Conservation (phyloP, 768 basidiomycete genomes). For the Peribolospora kevripleyi region DNA sequence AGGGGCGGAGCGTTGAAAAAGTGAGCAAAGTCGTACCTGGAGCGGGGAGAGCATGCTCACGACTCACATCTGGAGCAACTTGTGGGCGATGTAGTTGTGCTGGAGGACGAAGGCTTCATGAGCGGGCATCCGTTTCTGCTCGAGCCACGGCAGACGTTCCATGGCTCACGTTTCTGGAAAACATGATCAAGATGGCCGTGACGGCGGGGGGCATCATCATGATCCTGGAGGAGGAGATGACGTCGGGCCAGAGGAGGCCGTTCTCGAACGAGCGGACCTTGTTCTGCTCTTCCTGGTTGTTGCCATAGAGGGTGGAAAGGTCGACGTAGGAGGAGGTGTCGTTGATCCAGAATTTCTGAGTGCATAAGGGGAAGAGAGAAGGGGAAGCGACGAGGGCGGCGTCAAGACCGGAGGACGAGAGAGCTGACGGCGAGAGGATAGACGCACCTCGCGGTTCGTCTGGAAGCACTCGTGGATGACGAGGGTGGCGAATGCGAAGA, state of each 20-base stretch:
- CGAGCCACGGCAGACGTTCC: too few relatives aligned
- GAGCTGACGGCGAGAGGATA: slow-evolving; percentile 1
- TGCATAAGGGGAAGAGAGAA: not conserved
- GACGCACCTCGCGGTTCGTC: slow-evolving; percentile 23
- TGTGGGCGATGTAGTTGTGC: slow-evolving; percentile 41
- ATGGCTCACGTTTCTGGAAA: slow-evolving; percentile 37
- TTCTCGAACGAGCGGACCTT: slow-evolving; percentile 32
- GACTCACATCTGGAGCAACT: slow-evolving; percentile 29
- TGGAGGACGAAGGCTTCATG: not conserved
- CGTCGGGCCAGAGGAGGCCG: slow-evolving; percentile 42
- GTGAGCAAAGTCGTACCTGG: not conserved
- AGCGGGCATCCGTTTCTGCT: too few relatives aligned
- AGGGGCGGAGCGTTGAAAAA: not conserved
- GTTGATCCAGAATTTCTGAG: slow-evolving; percentile 23
- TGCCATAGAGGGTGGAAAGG: slow-evolving; percentile 48
- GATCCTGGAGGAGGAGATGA: slow-evolving; percentile 22
- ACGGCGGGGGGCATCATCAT: slow-evolving; percentile 47
- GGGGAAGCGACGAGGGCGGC: not conserved
- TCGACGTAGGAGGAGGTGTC: slow-evolving; percentile 50
- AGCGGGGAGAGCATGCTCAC: too few relatives aligned
- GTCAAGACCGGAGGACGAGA: too few relatives aligned
- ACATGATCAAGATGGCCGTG: slow-evolving; percentile 40
- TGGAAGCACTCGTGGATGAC: slow-evolving; percentile 47
- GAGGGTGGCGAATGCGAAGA: slow-evolving; percentile 57
- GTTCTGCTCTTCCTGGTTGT: slow-evolving; percentile 28